Percentiles rank a stretch among this genome's conserved stretches.
phyloP scores from a whole-genome alignment of 306 rosid species.

The Inga oerstediana region DNA sequence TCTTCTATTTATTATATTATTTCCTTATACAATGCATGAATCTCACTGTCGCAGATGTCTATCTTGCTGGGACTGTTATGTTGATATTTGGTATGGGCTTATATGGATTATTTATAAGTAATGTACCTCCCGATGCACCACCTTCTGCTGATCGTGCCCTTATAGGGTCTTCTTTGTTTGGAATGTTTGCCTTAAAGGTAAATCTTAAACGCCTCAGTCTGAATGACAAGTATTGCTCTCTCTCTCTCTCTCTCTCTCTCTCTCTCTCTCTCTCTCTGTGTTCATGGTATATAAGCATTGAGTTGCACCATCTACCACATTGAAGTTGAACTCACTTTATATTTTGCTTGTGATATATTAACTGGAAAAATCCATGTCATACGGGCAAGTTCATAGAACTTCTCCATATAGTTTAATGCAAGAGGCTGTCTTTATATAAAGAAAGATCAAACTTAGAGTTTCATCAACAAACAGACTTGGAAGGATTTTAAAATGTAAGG shows the following conservation, averaged over 20 bases:
- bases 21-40: slow-evolving; percentile 24
- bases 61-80: slow-evolving; percentile 99
- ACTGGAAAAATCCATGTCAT: too few species aligned
- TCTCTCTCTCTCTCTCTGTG: background rate
- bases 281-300: background rate
- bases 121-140: slow-evolving; percentile 56
- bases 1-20: slow-evolving; percentile 9
- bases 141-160: slow-evolving; percentile 74
- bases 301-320: background rate
- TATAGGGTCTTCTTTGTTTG: slow-evolving; percentile 80
- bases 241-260: background rate
- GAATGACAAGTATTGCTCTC: background rate
- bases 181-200: slow-evolving; percentile 98
- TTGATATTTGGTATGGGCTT: slow-evolving; percentile 94
- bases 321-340: slow-evolving; percentile 6
- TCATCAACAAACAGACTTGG: background rate
- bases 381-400: background rate
- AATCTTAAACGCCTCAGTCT: background rate
- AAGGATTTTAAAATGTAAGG: background rate
- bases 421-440: background rate
- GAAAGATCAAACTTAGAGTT: background rate
- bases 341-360: background rate
- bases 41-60: slow-evolving; percentile 75
- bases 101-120: slow-evolving; percentile 86
- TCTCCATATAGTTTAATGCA: too few species aligned